phyloP scores from a whole-genome alignment of 148 eudicot genomes.

The Arbutus unedo region DNA sequence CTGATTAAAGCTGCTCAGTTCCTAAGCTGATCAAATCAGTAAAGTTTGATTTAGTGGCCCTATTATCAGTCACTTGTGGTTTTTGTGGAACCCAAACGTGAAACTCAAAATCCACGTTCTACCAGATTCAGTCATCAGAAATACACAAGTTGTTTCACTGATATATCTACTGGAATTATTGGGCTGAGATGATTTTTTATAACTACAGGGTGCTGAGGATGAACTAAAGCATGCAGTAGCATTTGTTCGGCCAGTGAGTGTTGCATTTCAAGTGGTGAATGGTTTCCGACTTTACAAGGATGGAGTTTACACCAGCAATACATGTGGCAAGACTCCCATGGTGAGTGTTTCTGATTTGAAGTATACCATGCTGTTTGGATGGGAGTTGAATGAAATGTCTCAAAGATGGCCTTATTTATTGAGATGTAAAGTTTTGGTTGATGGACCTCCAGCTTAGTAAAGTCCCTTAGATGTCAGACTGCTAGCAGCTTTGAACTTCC shows the following conservation, averaged over 20 bases:
- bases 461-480: not conserved
- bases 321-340: slow-evolving; percentile 79
- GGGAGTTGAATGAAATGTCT: not conserved
- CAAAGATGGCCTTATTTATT: not conserved
- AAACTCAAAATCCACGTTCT: not conserved
- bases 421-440: not conserved
- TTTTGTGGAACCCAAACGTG: not conserved
- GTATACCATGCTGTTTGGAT: not conserved
- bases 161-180: not conserved
- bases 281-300: slow-evolving; percentile 60
- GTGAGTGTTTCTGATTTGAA: slow-evolving; percentile 33
- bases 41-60: not conserved
- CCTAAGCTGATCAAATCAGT: not conserved
- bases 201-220: slow-evolving; percentile 85
- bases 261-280: slow-evolving; percentile 85
- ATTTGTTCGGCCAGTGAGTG: slow-evolving; percentile 82
- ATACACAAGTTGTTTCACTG: not conserved
- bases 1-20: not conserved
- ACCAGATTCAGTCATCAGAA: slow-evolving; percentile 7
- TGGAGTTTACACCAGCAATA: slow-evolving; percentile 87
- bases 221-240: slow-evolving; percentile 96
- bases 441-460: not conserved
- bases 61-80: slow-evolving; percentile 5
- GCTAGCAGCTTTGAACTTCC: slow-evolving; percentile 6
- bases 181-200: not conserved